These are phyloP conservation scores for Flueggea neowawraea DNA, from an alignment of 441 rosid genomes.

Conservation along the genomic window DNA sequence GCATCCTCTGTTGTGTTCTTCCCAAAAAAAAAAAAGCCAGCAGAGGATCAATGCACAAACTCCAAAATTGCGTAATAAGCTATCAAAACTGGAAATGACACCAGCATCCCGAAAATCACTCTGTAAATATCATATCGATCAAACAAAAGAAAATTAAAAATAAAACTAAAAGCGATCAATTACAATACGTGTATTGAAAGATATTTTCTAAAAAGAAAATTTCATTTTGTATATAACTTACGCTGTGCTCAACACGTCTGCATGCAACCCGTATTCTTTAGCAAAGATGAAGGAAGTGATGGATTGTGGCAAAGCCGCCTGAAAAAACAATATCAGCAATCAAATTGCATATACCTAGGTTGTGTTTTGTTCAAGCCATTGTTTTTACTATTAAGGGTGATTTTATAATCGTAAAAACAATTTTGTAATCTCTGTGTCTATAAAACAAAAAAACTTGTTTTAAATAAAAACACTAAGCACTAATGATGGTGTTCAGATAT, in stretches of 20 bases:
- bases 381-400: no score
- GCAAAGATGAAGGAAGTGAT: slow-evolving; percentile 89
- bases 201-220: no score
- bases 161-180: background rate
- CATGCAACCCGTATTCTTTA: slow-evolving; percentile 82
- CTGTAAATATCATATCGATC: slow-evolving; percentile 26
- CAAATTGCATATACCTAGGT: no score
- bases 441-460: no score
- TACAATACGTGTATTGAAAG: no score
- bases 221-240: slow-evolving; percentile 24
- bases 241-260: slow-evolving; percentile 95
- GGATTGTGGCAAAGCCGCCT: slow-evolving; percentile 93
- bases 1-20: no score
- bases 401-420: no score
- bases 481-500: no score
- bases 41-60: slow-evolving; percentile 28
- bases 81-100: slow-evolving; percentile 62
- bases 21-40: no score
- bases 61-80: slow-evolving; percentile 72
- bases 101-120: slow-evolving; percentile 83
- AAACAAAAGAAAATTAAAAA: background rate
- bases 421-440: no score
- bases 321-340: slow-evolving; percentile 7
- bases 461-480: no score
- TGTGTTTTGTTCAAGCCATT: no score